Conservation (phyloP, 1,284 basidiomycete species). For the Cutaneotrichosporon cavernicola region DNA sequence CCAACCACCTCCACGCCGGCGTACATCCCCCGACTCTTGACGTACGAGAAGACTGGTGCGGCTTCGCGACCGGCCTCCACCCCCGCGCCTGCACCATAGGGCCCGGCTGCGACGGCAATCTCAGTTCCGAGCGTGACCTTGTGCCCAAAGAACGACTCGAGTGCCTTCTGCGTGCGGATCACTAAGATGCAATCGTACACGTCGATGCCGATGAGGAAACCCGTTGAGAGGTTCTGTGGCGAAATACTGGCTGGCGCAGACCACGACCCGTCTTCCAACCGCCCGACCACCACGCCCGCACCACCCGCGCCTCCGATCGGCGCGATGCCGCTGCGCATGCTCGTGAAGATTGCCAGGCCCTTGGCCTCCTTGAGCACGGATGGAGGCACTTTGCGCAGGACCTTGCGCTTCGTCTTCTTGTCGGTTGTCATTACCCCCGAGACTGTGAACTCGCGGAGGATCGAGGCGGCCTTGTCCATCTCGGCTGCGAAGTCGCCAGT, state of each 20-base stretch:
- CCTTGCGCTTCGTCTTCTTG: slow-evolving; percentile 51
- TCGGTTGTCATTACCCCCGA: slow-evolving; percentile 43
- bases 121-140: slow-evolving; percentile 58
- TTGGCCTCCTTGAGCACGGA: slow-evolving; percentile 54
- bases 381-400: slow-evolving; percentile 58
- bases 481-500: slow-evolving; percentile 57
- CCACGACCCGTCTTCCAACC: slow-evolving; percentile 56
- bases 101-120: slow-evolving; percentile 57
- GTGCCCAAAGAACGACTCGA: slow-evolving; percentile 57
- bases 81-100: slow-evolving; percentile 56
- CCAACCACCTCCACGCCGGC: slow-evolving; percentile 56
- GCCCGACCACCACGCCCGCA: slow-evolving; percentile 54
- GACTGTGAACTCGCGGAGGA: slow-evolving; percentile 55
- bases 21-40: slow-evolving; percentile 54
- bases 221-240: slow-evolving; percentile 57
- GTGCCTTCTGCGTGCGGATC: slow-evolving; percentile 55
- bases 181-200: slow-evolving; percentile 56
- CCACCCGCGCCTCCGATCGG: slow-evolving; percentile 59
- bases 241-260: slow-evolving; percentile 56
- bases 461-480: slow-evolving; percentile 58
- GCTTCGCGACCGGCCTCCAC: slow-evolving; percentile 55
- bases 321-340: slow-evolving; percentile 56
- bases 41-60: slow-evolving; percentile 54
- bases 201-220: slow-evolving; percentile 54
- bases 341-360: slow-evolving; percentile 57